These are phyloP conservation scores for Xylaria sp. DNA, from an alignment of 2,329 filamentous ascomycete species.

Conservation along the genomic window DNA sequence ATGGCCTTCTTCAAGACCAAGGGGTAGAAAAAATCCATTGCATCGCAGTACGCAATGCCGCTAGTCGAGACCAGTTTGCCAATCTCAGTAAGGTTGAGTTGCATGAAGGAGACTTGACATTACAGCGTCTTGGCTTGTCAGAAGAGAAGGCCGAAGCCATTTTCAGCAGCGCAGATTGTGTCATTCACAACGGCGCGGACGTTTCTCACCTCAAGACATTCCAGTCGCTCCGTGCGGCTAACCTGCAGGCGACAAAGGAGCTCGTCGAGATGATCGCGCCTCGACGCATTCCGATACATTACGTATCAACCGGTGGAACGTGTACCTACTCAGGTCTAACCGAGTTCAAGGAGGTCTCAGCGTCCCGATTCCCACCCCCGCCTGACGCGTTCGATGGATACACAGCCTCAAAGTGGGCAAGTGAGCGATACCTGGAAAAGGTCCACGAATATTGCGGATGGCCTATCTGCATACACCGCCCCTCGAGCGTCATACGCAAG, in stretches of 20 bases:
- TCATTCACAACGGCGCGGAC: conserved; percentile 54
- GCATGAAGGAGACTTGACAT: conserved; percentile 43
- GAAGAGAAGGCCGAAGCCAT: conserved; percentile 35
- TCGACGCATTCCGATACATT: no score
- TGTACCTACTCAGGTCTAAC: conserved; percentile 8
- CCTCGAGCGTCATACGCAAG: no score
- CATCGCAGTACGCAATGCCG: conserved; percentile 20
- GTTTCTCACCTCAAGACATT: conserved; percentile 37
- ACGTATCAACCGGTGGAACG: background rate
- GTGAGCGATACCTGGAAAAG: conserved; percentile 35
- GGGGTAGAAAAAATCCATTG: conserved; percentile 23
- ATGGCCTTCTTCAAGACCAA: background rate
- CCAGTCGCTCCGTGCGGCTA: conserved; percentile 29
- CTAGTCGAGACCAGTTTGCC: background rate
- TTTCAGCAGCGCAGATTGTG: conserved; percentile 41
- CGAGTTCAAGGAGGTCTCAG: background rate
- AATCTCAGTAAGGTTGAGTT: conserved; percentile 34
- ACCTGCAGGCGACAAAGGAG: conserved; percentile 35
- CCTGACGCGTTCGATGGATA: conserved; percentile 12
- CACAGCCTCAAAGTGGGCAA: conserved; percentile 30
- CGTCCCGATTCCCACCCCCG: conserved; percentile 29
- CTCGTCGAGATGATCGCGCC: conserved; percentile 27
- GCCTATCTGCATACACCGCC: no score
- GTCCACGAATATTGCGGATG: no score
- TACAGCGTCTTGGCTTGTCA: conserved; percentile 44